Evolutionary conservation across 1,139 yeast genomes (phyloP), one percentile per base, ranked within the genome.

Genomic region (Geotrichum citri-aurantii): DNA sequence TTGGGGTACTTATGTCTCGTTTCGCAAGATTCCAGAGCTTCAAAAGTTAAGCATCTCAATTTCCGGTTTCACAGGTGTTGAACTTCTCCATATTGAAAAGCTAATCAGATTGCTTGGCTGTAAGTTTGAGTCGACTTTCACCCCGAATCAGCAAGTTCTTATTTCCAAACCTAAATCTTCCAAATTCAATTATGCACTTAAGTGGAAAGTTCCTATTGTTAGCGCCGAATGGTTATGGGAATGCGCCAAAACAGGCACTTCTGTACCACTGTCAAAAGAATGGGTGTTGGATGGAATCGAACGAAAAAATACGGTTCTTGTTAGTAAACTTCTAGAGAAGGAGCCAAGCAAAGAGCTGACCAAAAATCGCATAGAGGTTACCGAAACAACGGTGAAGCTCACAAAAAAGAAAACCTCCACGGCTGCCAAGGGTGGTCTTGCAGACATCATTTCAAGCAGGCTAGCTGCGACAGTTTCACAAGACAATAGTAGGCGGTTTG

Each of bases 1-100:
- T n/a, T 92, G 97, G 97, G 81, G 89, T 1, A 70, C 71, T 42
- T 93, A 91, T 1, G 75, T 84, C 59, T 74, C 71, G 26, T 77
- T 79, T 11, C 68, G 79, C 17, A 66, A 72, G 1, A 64, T 74
- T 21, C 71, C 76, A 11, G 73, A 69, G 5, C 70, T 66, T 33
- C 55, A 68, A 19, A 71, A 73, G 11, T 73, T 85, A 62, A 78
- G 78, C 53, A 76, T 91, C 0, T 81, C 88, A 62, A 77, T 88
- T 1, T 82, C 95, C 0, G 98, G 98, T 5, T 92, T 88, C 67
- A 79, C 83, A 12, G 97, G 96, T 0, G 83, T 90, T 19, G 97
- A 92, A 69, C 75, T 85, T 31, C 74, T 89, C 49, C 98, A 92
- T 72, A 67, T 89, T 10, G 83, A 81, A 19, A 86, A 87, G 66